phyloP scores from a whole-genome alignment of 306 rosid genomes.

The Boehmeria nivea region DNA sequence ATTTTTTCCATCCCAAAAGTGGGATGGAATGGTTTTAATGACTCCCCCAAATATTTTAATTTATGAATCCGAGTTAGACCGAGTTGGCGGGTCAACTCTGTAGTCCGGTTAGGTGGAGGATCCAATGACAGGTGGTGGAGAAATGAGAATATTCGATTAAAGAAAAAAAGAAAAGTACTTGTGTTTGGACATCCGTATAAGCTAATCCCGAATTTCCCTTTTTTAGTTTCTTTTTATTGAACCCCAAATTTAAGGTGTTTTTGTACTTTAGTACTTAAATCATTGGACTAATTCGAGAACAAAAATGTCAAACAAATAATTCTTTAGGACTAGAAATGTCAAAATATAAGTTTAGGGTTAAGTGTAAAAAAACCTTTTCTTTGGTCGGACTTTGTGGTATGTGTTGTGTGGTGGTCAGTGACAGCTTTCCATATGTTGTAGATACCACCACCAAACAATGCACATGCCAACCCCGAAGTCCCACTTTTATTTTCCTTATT shows the following conservation, averaged over 20 bases:
- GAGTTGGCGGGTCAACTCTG: constrained; percentile 30
- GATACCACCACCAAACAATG: neutral
- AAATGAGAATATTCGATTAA: too few species aligned
- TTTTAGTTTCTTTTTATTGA: neutral
- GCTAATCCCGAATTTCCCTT: constrained; percentile 2
- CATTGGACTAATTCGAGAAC: too few species aligned
- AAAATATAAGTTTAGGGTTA: neutral
- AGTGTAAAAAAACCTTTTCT: too few species aligned
- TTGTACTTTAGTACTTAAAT: too few species aligned
- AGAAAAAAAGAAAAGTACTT: neutral
- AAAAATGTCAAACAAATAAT: too few species aligned
- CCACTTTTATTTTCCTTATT: neutral
- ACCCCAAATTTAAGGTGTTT: too few species aligned
- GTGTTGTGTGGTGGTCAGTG: constrained; percentile 3
- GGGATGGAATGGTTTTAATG: too few species aligned
- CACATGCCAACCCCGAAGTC: constrained; percentile 1
- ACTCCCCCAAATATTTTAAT: too few species aligned
- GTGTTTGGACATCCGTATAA: constrained; percentile 19
- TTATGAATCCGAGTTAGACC: constrained; percentile 9
- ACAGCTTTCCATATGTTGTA: constrained; percentile 20
- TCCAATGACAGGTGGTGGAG: constrained; percentile 15
- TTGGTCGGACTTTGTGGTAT: neutral
- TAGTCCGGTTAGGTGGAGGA: constrained; percentile 16
- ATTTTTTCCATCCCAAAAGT: too few species aligned
- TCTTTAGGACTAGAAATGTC: too few species aligned